Evolutionary conservation across 179 eudicot genomes (phyloP), one percentile per base, ranked within the genome.

Genomic region (Silene vulgaris): DNA sequence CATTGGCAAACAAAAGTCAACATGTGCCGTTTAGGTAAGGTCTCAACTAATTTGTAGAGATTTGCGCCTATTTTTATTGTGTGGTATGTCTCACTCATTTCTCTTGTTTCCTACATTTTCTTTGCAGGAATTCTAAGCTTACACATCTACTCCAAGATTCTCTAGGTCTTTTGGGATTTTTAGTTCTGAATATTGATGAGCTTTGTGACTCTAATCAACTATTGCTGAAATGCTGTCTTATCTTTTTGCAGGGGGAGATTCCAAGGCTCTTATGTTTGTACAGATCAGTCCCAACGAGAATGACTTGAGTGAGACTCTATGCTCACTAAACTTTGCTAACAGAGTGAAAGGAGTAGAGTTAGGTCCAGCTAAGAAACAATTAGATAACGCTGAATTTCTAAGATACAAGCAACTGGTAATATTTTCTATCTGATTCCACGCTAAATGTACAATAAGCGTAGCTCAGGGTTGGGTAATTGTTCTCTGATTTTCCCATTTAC

Each of bases 121-220:
- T 23, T 73, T 82, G 81, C 85, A 92, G 98, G 90, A 94, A 94
- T 80, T 94, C 97, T 63, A 94, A 92, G 89, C 98, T 94, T 74
- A 92, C 98, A 35, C 97, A 94, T 82, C 82, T 94, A 82, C 97
- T 94, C 76, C 98, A 94, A 81, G 98, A 94, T 84, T 94, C 98
- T 63, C 79, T 94, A 87, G 98, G 98, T 94, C 90, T 48, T 72
- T 28, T 69, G 21, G 45, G 73, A 17, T 43, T 20, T 45, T 54
- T 65, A 67, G 67, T 48, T 54, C 71, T 56, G 67, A 50, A 29
- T 26, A 52, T 60, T 30, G 16, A 13, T 50, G 60, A 20, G 48
- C n/a, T 21, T 8, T 11, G 8, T 13, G 32, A 48, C 35, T 30
- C 8, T 16, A 9, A 59, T 45, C 43, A 60, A 71, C 14, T 12